These are phyloP conservation scores for Delphinella strobiligena DNA, from an alignment of 2,329 filamentous ascomycete genomes.

Conservation along the genomic window DNA sequence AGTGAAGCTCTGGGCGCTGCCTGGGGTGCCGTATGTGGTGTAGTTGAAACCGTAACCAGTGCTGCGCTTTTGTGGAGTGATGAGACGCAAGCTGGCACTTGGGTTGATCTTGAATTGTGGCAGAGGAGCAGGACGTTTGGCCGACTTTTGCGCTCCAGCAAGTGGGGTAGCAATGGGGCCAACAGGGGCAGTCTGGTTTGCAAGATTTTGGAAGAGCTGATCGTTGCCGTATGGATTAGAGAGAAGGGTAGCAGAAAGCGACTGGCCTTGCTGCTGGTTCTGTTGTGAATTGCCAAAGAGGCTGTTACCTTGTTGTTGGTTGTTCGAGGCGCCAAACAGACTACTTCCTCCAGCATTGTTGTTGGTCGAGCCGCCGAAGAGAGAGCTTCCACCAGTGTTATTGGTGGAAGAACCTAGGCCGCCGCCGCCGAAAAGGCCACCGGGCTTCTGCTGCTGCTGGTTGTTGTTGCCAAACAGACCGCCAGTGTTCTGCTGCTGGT, in stretches of 20 bases:
- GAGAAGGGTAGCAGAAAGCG: constrained; percentile 64
- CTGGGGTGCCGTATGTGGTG: constrained; percentile 78
- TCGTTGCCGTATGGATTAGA: constrained; percentile 86
- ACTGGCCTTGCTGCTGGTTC: constrained; percentile 35
- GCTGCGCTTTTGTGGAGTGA: constrained; percentile 65
- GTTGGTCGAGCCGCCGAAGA: constrained; percentile 25
- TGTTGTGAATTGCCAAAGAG: constrained; percentile 44
- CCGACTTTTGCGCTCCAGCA: constrained; percentile 61
- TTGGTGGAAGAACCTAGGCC: not conserved
- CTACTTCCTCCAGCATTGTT: constrained; percentile 18
- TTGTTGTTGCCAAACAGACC: constrained; percentile 24
- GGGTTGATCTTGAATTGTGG: constrained; percentile 83
- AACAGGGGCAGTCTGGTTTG: constrained; percentile 55
- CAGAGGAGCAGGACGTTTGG: constrained; percentile 60
- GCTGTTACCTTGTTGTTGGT: constrained; percentile 31
- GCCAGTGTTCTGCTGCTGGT: constrained; percentile 17
- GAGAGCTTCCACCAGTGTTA: constrained; percentile 12
- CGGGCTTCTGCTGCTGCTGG: constrained; percentile 27
- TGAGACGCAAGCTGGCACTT: constrained; percentile 62
- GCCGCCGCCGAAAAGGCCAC: constrained; percentile 7
- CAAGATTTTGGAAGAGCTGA: constrained; percentile 69
- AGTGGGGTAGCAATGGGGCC: constrained; percentile 88
- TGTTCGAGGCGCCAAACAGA: constrained; percentile 32
- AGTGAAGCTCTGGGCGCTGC: constrained; percentile 59
- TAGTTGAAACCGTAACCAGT: constrained; percentile 83